phyloP scores from a whole-genome alignment of 1,139 yeast genomes.

The Yamadazyma blattariae region DNA sequence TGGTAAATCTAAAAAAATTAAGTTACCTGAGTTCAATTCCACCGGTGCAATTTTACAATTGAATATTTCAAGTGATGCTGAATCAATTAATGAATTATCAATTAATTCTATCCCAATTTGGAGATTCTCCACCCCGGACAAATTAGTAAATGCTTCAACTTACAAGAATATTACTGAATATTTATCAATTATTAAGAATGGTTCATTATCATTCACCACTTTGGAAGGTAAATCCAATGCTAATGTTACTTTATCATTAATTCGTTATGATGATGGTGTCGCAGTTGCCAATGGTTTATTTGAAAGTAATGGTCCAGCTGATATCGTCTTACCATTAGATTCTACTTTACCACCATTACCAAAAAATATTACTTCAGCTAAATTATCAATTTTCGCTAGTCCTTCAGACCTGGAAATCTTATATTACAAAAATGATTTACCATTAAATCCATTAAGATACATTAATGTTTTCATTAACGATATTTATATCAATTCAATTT shows the following conservation, averaged over 20 bases:
- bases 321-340: conserved; percentile 12
- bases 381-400: conserved; percentile 23
- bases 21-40: conserved; percentile 16
- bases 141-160: conserved; percentile 17
- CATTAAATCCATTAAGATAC: conserved; percentile 21
- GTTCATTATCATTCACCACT: conserved; percentile 12
- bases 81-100: conserved; percentile 17
- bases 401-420: conserved; percentile 22
- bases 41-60: conserved; percentile 21
- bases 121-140: conserved; percentile 24
- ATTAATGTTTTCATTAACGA: conserved; percentile 22
- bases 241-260: conserved; percentile 15
- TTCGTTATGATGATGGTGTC: conserved; percentile 14
- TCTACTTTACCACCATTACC: conserved; percentile 13
- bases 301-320: conserved; percentile 14
- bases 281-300: conserved; percentile 11
- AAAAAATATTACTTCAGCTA: conserved; percentile 22
- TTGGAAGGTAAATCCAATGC: conserved; percentile 17
- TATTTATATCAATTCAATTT: conserved; percentile 19
- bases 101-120: conserved; percentile 21
- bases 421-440: conserved; percentile 18
- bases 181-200: conserved; percentile 13
- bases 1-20: conserved; percentile 1
- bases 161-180: conserved; percentile 20
- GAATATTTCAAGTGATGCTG: conserved; percentile 18